Conservation (phyloP, 306 rosid species). For the Amphicarpaea edgeworthii region DNA sequence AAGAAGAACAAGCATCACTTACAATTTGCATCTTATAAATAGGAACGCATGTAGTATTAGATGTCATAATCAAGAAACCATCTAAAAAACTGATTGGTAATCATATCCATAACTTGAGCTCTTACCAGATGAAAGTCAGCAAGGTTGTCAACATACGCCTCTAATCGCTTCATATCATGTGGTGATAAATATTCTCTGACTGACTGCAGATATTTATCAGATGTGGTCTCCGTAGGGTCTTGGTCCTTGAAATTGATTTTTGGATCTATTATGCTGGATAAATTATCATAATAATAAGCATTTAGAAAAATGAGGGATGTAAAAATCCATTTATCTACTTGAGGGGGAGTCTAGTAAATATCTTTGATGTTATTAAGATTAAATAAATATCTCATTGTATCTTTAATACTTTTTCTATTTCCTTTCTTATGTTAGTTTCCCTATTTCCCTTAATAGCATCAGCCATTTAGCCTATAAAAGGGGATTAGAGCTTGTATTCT, state of each 20-base stretch:
- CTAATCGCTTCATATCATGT: conserved; percentile 93
- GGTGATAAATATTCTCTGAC: conserved; percentile 67
- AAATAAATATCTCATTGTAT: not conserved
- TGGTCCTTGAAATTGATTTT: conserved; percentile 73
- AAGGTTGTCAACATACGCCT: conserved; percentile 83
- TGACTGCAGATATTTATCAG: conserved; percentile 61
- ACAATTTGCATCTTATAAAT: too few relatives aligned
- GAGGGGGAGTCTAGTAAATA: not conserved
- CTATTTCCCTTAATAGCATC: not conserved
- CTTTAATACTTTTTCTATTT: not conserved
- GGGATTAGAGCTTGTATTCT: not conserved
- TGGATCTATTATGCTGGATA: conserved; percentile 86
- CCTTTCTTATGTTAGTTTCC: not conserved
- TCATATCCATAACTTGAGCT: conserved; percentile 28
- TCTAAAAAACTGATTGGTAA: too few relatives aligned
- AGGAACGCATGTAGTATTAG: too few relatives aligned
- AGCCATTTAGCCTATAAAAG: not conserved
- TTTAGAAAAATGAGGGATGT: conserved; percentile 36
- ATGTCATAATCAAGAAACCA: conserved; percentile 23
- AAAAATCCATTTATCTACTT: not conserved
- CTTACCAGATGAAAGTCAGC: conserved; percentile 91
- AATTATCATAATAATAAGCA: conserved; percentile 43
- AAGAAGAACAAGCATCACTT: too few relatives aligned
- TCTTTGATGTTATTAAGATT: too few relatives aligned
- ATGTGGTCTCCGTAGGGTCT: conserved; percentile 47